These are phyloP conservation scores for Amanita subjunquillea DNA, from an alignment of 768 basidiomycete species.

Conservation along the genomic window DNA sequence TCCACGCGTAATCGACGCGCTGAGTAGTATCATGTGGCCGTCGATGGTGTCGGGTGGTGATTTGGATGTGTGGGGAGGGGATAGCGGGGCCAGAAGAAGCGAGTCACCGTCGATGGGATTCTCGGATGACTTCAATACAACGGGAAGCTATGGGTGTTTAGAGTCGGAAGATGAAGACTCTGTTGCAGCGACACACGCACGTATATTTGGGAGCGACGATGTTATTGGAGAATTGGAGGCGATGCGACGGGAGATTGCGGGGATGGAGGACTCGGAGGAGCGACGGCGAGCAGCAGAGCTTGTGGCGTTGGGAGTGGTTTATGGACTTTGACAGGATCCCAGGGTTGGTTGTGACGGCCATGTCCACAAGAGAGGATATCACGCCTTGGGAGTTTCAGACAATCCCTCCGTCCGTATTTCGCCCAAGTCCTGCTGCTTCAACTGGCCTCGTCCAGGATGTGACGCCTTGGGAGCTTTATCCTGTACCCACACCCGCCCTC, in stretches of 20 bases:
- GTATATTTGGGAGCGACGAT: conserved; percentile 39
- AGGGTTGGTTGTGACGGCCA: neutral
- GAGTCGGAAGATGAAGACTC: conserved; percentile 32
- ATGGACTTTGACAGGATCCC: conserved; percentile 34
- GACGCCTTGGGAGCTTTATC: conserved; percentile 23
- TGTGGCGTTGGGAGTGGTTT: conserved; percentile 64
- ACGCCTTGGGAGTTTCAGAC: conserved; percentile 28
- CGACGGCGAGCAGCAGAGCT: conserved; percentile 58
- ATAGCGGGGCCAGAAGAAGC: conserved; percentile 20
- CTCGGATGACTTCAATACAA: conserved; percentile 76
- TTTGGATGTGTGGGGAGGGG: conserved; percentile 51
- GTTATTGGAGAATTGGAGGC: conserved; percentile 54
- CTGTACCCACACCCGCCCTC: conserved; percentile 3
- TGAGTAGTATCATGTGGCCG: conserved; percentile 87
- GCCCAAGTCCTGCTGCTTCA: conserved; percentile 4
- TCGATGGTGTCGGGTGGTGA: conserved; percentile 45
- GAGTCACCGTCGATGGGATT: conserved; percentile 27
- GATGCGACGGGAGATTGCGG: conserved; percentile 67
- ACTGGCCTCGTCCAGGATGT: conserved; percentile 16
- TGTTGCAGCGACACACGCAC: conserved; percentile 35
- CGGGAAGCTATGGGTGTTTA: conserved; percentile 50
- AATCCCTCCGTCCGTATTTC: conserved; percentile 8
- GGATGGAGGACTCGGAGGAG: conserved; percentile 53
- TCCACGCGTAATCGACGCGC: conserved; percentile 63
- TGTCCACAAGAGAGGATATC: conserved; percentile 21